Evolutionary conservation across 306 rosid genomes (phyloP).

Genomic region (Inga oerstediana): DNA sequence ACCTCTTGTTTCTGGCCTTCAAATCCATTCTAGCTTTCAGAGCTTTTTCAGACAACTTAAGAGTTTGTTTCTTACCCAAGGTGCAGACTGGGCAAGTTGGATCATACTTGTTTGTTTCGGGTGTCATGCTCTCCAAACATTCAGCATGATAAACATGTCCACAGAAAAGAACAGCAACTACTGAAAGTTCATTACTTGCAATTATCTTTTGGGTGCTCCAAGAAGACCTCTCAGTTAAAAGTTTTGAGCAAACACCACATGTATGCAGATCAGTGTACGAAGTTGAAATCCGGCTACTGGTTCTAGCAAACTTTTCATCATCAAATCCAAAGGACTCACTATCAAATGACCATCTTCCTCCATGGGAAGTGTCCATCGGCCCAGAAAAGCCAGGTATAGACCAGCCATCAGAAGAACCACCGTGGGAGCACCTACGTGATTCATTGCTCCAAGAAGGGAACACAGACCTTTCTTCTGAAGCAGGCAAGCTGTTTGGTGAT

Average conservation of each 20-base stretch:
- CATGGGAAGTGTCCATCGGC: slow-evolving; percentile 66
- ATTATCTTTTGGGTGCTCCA: slow-evolving; percentile 65
- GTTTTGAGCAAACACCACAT: slow-evolving; percentile 67
- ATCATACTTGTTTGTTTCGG: slow-evolving; percentile 77
- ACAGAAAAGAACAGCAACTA: slow-evolving; percentile 81
- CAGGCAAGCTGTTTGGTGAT: slow-evolving; percentile 55
- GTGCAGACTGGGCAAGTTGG: slow-evolving; percentile 90
- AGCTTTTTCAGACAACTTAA: slow-evolving; percentile 66
- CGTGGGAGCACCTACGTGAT: slow-evolving; percentile 54
- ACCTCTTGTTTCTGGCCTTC: slow-evolving; percentile 65
- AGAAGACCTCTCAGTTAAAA: slow-evolving; percentile 56
- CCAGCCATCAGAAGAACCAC: slow-evolving; percentile 87
- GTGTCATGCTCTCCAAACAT: slow-evolving; percentile 83
- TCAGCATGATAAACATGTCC: slow-evolving; percentile 92
- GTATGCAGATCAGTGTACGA: slow-evolving; percentile 67
- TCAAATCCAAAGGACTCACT: slow-evolving; percentile 74
- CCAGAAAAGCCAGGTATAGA: slow-evolving; percentile 84
- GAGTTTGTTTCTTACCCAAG: slow-evolving; percentile 75
- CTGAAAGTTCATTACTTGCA: slow-evolving; percentile 57
- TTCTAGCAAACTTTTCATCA: slow-evolving; percentile 62
- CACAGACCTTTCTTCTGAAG: slow-evolving; percentile 66
- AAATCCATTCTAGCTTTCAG: slow-evolving; percentile 75
- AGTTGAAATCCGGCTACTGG: slow-evolving; percentile 57
- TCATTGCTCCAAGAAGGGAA: slow-evolving; percentile 69
- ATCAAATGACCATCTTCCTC: slow-evolving; percentile 86